Conservation (phyloP, 2,329 filamentous ascomycete genomes). For the Clarireedia hainanense region DNA sequence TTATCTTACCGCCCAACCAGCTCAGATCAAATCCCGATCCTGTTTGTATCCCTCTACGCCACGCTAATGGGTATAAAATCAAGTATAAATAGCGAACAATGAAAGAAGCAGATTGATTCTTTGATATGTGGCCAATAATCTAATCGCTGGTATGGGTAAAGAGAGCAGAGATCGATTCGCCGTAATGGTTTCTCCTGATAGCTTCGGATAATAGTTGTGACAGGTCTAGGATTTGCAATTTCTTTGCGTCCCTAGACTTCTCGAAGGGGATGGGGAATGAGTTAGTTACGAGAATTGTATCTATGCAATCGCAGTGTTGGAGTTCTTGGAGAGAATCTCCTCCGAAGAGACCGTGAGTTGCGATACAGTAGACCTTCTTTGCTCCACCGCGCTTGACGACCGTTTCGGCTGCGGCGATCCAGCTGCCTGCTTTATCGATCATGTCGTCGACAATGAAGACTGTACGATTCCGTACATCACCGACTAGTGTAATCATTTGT, state of each 20-base stretch:
- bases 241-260: slow-evolving; percentile 62
- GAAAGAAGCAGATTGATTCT: slow-evolving; percentile 39
- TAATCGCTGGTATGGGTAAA: slow-evolving; percentile 25
- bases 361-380: slow-evolving; percentile 94
- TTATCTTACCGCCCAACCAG: slow-evolving; percentile 1
- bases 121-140: slow-evolving; percentile 5
- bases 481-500: slow-evolving; percentile 95
- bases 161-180: slow-evolving; percentile 59
- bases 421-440: slow-evolving; percentile 95
- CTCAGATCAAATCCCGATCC: slow-evolving; percentile 11
- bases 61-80: slow-evolving; percentile 18
- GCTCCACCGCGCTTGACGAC: slow-evolving; percentile 88
- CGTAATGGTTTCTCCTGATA: slow-evolving; percentile 93
- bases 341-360: slow-evolving; percentile 91
- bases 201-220: slow-evolving; percentile 84
- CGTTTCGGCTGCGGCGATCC: slow-evolving; percentile 95
- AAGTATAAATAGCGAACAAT: slow-evolving; percentile 11
- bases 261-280: slow-evolving; percentile 85
- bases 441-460: slow-evolving; percentile 98
- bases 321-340: slow-evolving; percentile 84
- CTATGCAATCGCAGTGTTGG: slow-evolving; percentile 86
- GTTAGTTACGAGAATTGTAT: slow-evolving; percentile 91
- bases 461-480: slow-evolving; percentile 78
- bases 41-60: slow-evolving; percentile 19
- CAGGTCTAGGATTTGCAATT: slow-evolving; percentile 83